Evolutionary conservation across 495 filamentous ascomycete species (phyloP), one percentile per base, ranked within the genome.

Genomic region (Talaromyces wortmannii): DNA sequence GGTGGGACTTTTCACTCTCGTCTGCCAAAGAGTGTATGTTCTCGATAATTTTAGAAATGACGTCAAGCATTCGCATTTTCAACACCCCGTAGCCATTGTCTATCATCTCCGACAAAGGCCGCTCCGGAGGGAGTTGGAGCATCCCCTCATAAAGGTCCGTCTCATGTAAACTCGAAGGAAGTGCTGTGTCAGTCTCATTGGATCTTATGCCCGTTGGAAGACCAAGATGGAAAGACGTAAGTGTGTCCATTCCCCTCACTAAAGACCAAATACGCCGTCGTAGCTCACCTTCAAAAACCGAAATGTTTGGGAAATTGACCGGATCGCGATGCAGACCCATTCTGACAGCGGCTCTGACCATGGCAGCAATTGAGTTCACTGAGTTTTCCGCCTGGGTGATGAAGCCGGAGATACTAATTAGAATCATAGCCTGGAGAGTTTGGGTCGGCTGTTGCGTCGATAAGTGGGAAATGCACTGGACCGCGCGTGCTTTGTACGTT

Each of bases 171-270:
- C 81, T 80, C 6, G 62, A 56, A 6, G 78, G 78, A 23, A 67
- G 57, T 7, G 50, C 55, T 0, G 74, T 76, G 52, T 82, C 79
- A 46, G 63, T 75, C 48, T 80, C 72, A 46, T 77, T 67, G 17
- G 68, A 63, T 8, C 71, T 62, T 7, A 78, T 63, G 67, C 76
- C 73, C 18, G 72, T 67, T 2, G 81, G 81, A 12, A 83, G 52
- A 3, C 80, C 80, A 54, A 78, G 66, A 54, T 82, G 78, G 47
- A 80, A 79, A 4, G 66, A 69, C 2, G 61, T 31, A 12, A 70
- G 49, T 31, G 60, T 50, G 31, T 76, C 70, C 29, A 67, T 60
- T 30, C 59, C 57, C 4, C 62, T 47, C 0, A 62, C 40, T 2
- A 52, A 50, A 15, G 61, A 46, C 66, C 68, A 71, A 2, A 62